A percentile compares a stretch with the other conserved stretches of the same genome.
Conservation (phyloP, 1,139 yeast genomes). For the Arxiozyma bovina region DNA sequence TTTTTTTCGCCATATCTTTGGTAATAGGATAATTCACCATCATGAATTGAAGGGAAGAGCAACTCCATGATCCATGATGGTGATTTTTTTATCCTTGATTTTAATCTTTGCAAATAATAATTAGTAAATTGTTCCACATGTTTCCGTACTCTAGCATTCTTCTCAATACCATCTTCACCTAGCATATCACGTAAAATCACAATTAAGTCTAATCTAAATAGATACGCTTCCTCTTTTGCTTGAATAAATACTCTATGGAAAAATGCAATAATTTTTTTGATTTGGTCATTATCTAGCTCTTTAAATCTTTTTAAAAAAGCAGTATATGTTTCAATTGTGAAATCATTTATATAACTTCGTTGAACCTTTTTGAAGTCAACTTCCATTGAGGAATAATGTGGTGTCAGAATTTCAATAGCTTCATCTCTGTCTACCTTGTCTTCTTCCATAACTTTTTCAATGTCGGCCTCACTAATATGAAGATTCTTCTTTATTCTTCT, state of each 20-base stretch:
- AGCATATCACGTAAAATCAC: slow-evolving; percentile 42
- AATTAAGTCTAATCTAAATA: slow-evolving; percentile 72
- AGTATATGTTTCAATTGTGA: slow-evolving; percentile 32
- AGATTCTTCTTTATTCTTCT: slow-evolving; percentile 27
- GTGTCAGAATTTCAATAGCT: slow-evolving; percentile 30
- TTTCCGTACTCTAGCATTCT: slow-evolving; percentile 36
- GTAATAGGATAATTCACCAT: slow-evolving; percentile 35
- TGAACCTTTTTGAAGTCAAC: slow-evolving; percentile 43
- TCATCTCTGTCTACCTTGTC: slow-evolving; percentile 39
- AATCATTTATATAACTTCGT: slow-evolving; percentile 34
- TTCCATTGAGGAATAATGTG: slow-evolving; percentile 30
- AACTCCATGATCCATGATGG: slow-evolving; percentile 59
- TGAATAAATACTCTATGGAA: slow-evolving; percentile 66
- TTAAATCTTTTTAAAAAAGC: slow-evolving; percentile 41
- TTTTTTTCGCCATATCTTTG: slow-evolving; percentile 41
- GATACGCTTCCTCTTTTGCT: slow-evolving; percentile 49
- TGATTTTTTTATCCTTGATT: slow-evolving; percentile 41
- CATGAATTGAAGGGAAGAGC: slow-evolving; percentile 55
- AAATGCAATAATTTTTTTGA: slow-evolving; percentile 58
- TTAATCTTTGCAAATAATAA: slow-evolving; percentile 59
- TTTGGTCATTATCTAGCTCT: slow-evolving; percentile 53
- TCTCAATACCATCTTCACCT: slow-evolving; percentile 31
- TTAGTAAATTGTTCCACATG: slow-evolving; percentile 61
- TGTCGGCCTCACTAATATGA: slow-evolving; percentile 23
- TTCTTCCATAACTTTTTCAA: slow-evolving; percentile 39